A percentile compares a stretch with the other conserved stretches of the same genome.
Conservation (phyloP, 202 grass and related monocot genomes). For the Dendrocalamus latiflorus region DNA sequence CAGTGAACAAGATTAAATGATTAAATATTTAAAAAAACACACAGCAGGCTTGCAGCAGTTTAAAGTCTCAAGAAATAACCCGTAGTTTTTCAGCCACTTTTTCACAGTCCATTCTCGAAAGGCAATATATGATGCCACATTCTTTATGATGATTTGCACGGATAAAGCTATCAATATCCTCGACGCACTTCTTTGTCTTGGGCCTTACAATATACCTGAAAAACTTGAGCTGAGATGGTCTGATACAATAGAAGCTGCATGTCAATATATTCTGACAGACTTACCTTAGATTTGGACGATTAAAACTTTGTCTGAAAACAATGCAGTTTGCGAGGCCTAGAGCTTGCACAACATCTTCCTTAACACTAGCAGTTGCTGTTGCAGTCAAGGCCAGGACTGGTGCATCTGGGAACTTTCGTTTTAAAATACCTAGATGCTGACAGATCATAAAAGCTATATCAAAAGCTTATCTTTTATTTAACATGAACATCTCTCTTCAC, state of each 20-base stretch:
- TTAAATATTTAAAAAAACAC: no score
- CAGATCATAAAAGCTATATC: no score
- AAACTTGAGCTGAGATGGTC: background rate
- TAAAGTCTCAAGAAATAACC: conserved; percentile 43
- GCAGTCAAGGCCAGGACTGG: conserved; percentile 94
- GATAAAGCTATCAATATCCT: no score
- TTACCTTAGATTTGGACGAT: conserved; percentile 80
- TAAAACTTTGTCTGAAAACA: conserved; percentile 94
- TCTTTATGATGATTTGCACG: conserved; percentile 61
- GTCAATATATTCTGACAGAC: conserved; percentile 18
- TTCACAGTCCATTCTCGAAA: conserved; percentile 95
- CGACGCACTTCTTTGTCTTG: conserved; percentile 52
- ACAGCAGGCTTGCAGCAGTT: background rate
- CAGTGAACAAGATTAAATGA: no score
- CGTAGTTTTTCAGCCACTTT: conserved; percentile 84
- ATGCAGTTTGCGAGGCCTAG: conserved; percentile 80
- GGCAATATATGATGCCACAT: conserved; percentile 90
- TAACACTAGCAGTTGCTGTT: conserved; percentile 89
- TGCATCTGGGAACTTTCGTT: conserved; percentile 62
- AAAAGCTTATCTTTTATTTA: no score
- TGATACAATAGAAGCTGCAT: background rate
- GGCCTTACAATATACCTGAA: conserved; percentile 65
- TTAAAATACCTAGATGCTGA: conserved; percentile 64
- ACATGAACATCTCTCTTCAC: background rate
- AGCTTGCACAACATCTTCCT: conserved; percentile 98